A percentile compares a stretch with the other conserved stretches of the same genome.
Conservation (phyloP, 805 yeast genomes). For the Candida ulmi region DNA sequence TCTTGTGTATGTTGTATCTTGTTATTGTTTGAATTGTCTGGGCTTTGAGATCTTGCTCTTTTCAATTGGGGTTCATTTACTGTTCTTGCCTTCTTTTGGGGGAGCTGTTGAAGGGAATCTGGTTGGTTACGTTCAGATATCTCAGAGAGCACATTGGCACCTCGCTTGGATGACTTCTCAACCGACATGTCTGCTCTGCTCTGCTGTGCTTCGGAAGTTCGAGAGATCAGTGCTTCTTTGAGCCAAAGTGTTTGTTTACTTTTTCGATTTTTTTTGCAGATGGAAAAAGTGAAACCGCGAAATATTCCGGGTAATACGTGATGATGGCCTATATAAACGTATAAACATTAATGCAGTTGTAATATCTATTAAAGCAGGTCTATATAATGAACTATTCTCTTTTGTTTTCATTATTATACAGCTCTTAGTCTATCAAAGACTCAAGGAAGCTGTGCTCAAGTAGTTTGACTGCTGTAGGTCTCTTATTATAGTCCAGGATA, state of each 20-base stretch:
- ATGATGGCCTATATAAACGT: too few relatives aligned
- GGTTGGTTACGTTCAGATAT: neutral
- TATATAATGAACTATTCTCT: too few relatives aligned
- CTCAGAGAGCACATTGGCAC: neutral
- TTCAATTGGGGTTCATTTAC: constrained; percentile 1
- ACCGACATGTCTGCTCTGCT: neutral
- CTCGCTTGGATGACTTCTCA: neutral
- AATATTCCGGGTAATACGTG: neutral
- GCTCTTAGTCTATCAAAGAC: constrained; percentile 6
- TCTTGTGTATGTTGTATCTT: neutral
- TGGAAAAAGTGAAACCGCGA: neutral
- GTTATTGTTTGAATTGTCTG: neutral
- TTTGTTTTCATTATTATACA: too few relatives aligned
- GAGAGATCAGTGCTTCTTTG: too few relatives aligned
- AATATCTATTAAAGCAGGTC: too few relatives aligned
- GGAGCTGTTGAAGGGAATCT: too few relatives aligned
- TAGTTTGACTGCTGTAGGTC: constrained; percentile 72
- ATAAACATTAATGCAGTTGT: too few relatives aligned
- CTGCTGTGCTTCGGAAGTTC: too few relatives aligned
- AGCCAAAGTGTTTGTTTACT: constrained; percentile 2
- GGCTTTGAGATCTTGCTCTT: constrained; percentile 3
- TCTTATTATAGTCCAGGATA: constrained; percentile 62
- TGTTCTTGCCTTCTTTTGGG: neutral
- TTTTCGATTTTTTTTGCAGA: neutral
- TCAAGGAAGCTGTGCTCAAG: constrained; percentile 56